Evolutionary conservation across 345 rosid species (phyloP).

Genomic region (Acer negundo): DNA sequence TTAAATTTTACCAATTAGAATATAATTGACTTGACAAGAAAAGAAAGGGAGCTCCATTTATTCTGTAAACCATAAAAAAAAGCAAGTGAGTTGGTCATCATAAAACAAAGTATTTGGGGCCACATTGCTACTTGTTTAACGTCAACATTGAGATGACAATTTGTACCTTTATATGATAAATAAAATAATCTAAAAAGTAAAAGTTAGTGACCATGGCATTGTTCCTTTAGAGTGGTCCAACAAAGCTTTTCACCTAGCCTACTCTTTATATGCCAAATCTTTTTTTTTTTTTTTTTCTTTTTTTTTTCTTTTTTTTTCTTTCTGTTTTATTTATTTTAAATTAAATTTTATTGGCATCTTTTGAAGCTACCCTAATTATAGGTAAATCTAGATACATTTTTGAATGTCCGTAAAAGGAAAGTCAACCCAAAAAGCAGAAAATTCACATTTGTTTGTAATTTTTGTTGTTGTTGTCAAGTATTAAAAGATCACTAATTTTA

Average conservation of each 20-base stretch:
- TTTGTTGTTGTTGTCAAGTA: too few relatives aligned
- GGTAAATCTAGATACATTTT: too few relatives aligned
- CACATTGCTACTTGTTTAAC: conserved; percentile 17
- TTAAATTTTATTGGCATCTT: not conserved
- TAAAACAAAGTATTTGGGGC: conserved; percentile 6
- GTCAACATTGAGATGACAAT: conserved; percentile 17
- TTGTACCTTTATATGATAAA: conserved; percentile 12
- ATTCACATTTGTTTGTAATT: not conserved
- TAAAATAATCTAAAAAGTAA: conserved; percentile 15
- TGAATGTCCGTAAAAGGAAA: too few relatives aligned
- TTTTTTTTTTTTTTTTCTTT: not conserved
- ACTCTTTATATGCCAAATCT: not conserved
- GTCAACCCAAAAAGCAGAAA: not conserved
- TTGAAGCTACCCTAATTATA: not conserved
- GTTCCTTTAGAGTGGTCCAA: conserved; percentile 12
- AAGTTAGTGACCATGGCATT: conserved; percentile 9
- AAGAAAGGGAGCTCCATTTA: not conserved
- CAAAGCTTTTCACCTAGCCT: conserved; percentile 7
- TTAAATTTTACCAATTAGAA: too few relatives aligned
- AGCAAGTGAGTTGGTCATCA: not conserved
- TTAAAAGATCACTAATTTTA: too few relatives aligned
- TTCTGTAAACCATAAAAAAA: not conserved
- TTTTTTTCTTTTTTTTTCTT: too few relatives aligned
- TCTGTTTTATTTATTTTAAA: not conserved
- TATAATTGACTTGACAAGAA: not conserved